These are phyloP conservation scores for Clonostachys solani DNA, from an alignment of 2,329 filamentous ascomycete species.

Conservation along the genomic window DNA sequence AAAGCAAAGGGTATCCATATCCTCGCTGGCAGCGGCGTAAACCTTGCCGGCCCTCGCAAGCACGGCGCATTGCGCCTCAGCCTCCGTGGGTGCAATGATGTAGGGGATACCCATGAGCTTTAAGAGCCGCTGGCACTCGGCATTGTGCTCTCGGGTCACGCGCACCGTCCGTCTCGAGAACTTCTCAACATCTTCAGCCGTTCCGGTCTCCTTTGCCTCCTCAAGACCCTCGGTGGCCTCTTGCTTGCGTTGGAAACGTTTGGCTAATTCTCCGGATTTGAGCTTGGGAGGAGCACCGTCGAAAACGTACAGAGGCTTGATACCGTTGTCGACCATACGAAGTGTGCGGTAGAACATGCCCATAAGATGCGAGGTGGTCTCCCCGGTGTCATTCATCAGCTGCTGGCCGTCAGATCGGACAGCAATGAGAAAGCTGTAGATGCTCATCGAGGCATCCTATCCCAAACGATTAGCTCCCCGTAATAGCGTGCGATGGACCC, in stretches of 20 bases:
- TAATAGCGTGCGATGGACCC: neutral
- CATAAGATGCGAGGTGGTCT: slow-evolving; percentile 98
- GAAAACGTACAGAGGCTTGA: slow-evolving; percentile 98
- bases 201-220: slow-evolving; percentile 95
- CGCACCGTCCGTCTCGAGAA: slow-evolving; percentile 90
- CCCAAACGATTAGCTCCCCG: no score
- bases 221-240: slow-evolving; percentile 87
- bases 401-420: slow-evolving; percentile 96
- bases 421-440: slow-evolving; percentile 97
- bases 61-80: slow-evolving; percentile 92
- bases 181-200: slow-evolving; percentile 95
- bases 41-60: slow-evolving; percentile 90
- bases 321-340: slow-evolving; percentile 97
- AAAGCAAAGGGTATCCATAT: slow-evolving; percentile 99
- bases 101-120: slow-evolving; percentile 96
- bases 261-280: slow-evolving; percentile 94
- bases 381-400: slow-evolving; percentile 89
- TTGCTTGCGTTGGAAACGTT: slow-evolving; percentile 91
- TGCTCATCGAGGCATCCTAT: slow-evolving; percentile 76
- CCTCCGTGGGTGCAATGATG: slow-evolving; percentile 93
- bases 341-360: slow-evolving; percentile 99
- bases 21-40: slow-evolving; percentile 92
- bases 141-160: slow-evolving; percentile 95
- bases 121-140: slow-evolving; percentile 84
- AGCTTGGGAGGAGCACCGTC: slow-evolving; percentile 95